These are phyloP conservation scores for Thielaviopsis musarum DNA, from an alignment of 2,329 filamentous ascomycete genomes.

Conservation along the genomic window DNA sequence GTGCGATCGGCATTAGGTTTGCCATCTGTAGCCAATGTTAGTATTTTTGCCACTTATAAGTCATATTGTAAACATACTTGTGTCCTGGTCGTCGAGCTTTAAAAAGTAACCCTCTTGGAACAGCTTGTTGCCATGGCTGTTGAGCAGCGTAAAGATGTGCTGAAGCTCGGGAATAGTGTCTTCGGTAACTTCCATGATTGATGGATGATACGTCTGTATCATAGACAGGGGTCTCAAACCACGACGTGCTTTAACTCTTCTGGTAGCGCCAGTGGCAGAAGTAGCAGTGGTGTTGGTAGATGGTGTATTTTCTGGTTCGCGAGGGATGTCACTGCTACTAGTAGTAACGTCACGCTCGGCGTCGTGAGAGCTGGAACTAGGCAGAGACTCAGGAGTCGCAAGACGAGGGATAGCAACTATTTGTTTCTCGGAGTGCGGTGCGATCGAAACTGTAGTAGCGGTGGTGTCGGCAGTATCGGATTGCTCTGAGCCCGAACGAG, in stretches of 20 bases:
- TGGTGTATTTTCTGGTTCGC: constrained; percentile 11
- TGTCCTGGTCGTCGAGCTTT: constrained; percentile 89
- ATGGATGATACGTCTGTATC: constrained; percentile 70
- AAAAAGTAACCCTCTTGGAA: constrained; percentile 98
- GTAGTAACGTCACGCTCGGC: constrained; percentile 9
- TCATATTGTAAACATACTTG: constrained; percentile 41
- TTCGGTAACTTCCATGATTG: constrained; percentile 65
- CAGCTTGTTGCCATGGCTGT: constrained; percentile 88
- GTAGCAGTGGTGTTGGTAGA: constrained; percentile 17
- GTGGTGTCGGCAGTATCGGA: not conserved
- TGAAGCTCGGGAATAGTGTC: constrained; percentile 86
- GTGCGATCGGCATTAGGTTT: constrained; percentile 69
- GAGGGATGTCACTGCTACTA: too few species aligned
- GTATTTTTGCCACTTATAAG: constrained; percentile 13
- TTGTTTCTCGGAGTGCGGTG: not conserved
- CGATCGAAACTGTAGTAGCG: not conserved
- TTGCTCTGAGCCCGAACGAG: constrained; percentile 2
- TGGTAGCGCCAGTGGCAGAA: constrained; percentile 11
- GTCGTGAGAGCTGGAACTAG: not conserved
- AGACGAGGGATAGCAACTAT: constrained; percentile 5
- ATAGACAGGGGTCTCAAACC: constrained; percentile 65
- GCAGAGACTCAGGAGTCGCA: constrained; percentile 6
- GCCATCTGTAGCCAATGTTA: constrained; percentile 43
- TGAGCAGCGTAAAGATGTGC: constrained; percentile 85
- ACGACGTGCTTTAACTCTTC: constrained; percentile 28